Conservation (phyloP, 176 grass and related monocot species). For the Oryza meyeriana region DNA sequence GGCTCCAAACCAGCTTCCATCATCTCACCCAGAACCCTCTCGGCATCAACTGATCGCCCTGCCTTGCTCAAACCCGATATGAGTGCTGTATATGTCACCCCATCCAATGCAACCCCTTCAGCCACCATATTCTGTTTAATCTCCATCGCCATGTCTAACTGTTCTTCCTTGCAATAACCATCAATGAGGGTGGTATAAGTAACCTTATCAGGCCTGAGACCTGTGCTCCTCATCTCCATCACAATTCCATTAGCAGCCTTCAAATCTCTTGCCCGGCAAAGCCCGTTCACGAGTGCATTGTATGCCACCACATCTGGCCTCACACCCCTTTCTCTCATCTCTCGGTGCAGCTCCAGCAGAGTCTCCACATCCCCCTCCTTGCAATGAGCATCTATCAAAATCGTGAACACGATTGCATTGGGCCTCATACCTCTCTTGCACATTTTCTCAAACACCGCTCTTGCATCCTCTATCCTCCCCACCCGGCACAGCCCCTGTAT, state of each 20-base stretch:
- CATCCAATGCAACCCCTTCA: constrained; percentile 58
- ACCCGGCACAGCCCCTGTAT: constrained; percentile 46
- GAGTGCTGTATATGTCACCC: constrained; percentile 69
- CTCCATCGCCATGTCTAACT: constrained; percentile 50
- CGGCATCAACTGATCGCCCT: constrained; percentile 40
- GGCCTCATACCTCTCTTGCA: constrained; percentile 28
- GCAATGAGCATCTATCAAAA: constrained; percentile 56
- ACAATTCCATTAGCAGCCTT: constrained; percentile 43
- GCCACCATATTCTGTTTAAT: constrained; percentile 47
- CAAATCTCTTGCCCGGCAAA: constrained; percentile 56
- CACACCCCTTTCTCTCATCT: constrained; percentile 44
- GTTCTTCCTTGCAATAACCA: constrained; percentile 68
- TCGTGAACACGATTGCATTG: constrained; percentile 59
- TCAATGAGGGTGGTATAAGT: constrained; percentile 74
- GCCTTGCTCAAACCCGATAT: constrained; percentile 60
- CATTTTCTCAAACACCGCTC: constrained; percentile 52
- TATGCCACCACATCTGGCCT: constrained; percentile 47
- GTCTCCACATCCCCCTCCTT: constrained; percentile 38
- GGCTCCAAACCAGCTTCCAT: constrained; percentile 47
- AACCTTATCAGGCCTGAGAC: constrained; percentile 53
- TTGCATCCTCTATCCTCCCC: constrained; percentile 40
- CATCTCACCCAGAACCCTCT: constrained; percentile 60
- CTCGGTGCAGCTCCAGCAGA: constrained; percentile 41
- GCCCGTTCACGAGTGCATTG: constrained; percentile 51
- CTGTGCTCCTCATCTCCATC: constrained; percentile 45